Conservation (phyloP, 495 filamentous ascomycete genomes). For the Rhypophila decipiens region DNA sequence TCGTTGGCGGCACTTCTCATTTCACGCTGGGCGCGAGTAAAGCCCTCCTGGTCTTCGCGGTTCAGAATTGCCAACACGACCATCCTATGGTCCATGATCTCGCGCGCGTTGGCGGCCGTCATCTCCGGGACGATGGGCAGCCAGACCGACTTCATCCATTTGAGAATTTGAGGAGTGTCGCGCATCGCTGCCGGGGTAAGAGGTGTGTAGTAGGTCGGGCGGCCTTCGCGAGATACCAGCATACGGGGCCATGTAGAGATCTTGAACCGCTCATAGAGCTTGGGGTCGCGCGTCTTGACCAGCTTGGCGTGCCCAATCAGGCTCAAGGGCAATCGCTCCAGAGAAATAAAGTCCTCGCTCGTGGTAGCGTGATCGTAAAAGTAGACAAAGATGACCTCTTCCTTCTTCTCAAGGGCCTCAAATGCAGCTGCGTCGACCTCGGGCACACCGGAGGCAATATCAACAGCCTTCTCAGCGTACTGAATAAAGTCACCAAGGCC, state of each 20-base stretch:
- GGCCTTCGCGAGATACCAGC: conserved; percentile 80
- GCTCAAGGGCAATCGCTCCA: conserved; percentile 78
- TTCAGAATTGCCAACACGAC: conserved; percentile 89
- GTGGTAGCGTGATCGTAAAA: conserved; percentile 95
- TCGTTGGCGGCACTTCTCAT: conserved; percentile 93
- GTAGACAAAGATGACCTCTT: conserved; percentile 94
- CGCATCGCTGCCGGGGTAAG: conserved; percentile 85
- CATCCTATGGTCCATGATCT: conserved; percentile 89
- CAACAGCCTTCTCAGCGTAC: conserved; percentile 81
- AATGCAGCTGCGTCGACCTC: conserved; percentile 73
- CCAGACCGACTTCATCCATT: conserved; percentile 96
- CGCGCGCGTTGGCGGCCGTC: conserved; percentile 79
- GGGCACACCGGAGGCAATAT: conserved; percentile 65
- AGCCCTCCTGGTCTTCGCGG: conserved; percentile 72
- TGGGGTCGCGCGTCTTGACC: conserved; percentile 75
- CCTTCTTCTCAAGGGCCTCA: conserved; percentile 80
- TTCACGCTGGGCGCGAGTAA: conserved; percentile 71
- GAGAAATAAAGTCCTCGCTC: conserved; percentile 78
- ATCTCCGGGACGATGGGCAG: conserved; percentile 96
- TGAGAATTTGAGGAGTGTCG: conserved; percentile 69
- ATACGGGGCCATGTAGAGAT: conserved; percentile 92
- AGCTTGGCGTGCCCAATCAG: conserved; percentile 87
- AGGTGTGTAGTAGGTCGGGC: conserved; percentile 78
- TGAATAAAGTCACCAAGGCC: conserved; percentile 84
- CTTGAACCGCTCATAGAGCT: conserved; percentile 74